These are phyloP conservation scores for Yarrowia galli DNA, from an alignment of 1,139 yeast species.

Conservation along the genomic window DNA sequence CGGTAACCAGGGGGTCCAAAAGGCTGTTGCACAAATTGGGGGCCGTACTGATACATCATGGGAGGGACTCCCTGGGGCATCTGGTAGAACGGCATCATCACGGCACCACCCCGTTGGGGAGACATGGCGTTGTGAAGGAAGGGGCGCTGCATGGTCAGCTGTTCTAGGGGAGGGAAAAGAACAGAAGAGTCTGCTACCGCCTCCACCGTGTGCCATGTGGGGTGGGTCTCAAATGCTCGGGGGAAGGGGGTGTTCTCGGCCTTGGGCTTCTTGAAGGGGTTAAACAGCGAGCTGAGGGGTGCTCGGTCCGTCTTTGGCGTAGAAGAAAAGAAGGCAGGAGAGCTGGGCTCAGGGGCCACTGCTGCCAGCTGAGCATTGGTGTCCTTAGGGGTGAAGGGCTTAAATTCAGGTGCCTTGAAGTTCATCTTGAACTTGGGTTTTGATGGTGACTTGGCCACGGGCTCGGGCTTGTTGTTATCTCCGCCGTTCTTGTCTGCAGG, in stretches of 20 bases:
- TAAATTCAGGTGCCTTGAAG: conserved; percentile 65
- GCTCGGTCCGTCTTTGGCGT: conserved; percentile 21
- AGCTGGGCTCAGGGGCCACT: conserved; percentile 39
- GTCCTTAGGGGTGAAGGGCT: conserved; percentile 70
- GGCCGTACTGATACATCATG: conserved; percentile 38
- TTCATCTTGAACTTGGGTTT: conserved; percentile 56
- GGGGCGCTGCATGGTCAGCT: conserved; percentile 36
- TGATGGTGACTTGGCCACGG: conserved; percentile 42
- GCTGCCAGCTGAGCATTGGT: conserved; percentile 45
- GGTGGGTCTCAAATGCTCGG: conserved; percentile 38
- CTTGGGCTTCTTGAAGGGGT: conserved; percentile 38
- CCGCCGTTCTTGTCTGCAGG: conserved; percentile 26
- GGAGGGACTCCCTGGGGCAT: conserved; percentile 36
- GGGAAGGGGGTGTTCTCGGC: conserved; percentile 29
- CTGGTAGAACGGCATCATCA: conserved; percentile 38
- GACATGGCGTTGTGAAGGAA: conserved; percentile 37
- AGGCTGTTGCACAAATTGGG: conserved; percentile 35
- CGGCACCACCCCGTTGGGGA: conserved; percentile 38
- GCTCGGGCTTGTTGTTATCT: conserved; percentile 35
- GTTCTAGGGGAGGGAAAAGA: conserved; percentile 33
- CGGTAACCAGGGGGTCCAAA: conserved; percentile 37
- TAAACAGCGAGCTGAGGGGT: conserved; percentile 8
- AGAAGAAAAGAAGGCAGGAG: conserved; percentile 41
- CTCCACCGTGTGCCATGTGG: conserved; percentile 36
- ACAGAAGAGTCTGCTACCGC: conserved; percentile 33